These are phyloP conservation scores for Didymella arachidicola DNA, from an alignment of 2,329 filamentous ascomycete genomes.

Conservation along the genomic window DNA sequence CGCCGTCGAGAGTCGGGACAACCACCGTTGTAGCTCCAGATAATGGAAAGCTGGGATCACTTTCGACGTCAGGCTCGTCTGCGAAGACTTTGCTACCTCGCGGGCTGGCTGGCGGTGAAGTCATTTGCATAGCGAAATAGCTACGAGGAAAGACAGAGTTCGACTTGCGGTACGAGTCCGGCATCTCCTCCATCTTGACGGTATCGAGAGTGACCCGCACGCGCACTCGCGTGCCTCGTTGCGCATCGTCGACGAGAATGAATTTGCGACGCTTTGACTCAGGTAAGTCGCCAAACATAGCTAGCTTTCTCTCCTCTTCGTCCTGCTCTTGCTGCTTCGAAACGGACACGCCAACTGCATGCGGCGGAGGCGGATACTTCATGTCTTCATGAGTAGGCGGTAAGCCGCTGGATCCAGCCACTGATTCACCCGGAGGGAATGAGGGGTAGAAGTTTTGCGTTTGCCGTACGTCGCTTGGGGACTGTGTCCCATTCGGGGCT, in stretches of 20 bases:
- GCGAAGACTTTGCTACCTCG: slow-evolving; percentile 78
- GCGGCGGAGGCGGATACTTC: slow-evolving; percentile 52
- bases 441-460: slow-evolving; percentile 78
- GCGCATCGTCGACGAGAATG: slow-evolving; percentile 90
- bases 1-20: slow-evolving; percentile 69
- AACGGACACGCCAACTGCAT: slow-evolving; percentile 54
- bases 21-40: slow-evolving; percentile 58
- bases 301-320: slow-evolving; percentile 67
- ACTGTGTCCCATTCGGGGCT: slow-evolving; percentile 60
- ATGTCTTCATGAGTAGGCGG: slow-evolving; percentile 69
- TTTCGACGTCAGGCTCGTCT: slow-evolving; percentile 59
- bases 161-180: slow-evolving; percentile 89
- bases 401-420: slow-evolving; percentile 65
- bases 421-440: slow-evolving; percentile 67
- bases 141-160: slow-evolving; percentile 91
- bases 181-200: slow-evolving; percentile 94
- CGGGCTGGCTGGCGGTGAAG: slow-evolving; percentile 78
- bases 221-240: slow-evolving; percentile 76
- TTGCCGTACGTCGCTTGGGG: slow-evolving; percentile 73
- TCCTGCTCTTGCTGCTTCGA: slow-evolving; percentile 60
- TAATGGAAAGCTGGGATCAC: slow-evolving; percentile 56
- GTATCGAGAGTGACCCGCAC: slow-evolving; percentile 93
- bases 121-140: slow-evolving; percentile 94
- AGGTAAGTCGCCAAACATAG: slow-evolving; percentile 86
- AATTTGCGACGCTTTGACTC: slow-evolving; percentile 95